These are phyloP conservation scores for Bacidia gigantensis DNA, from an alignment of 495 filamentous ascomycete genomes.

Conservation along the genomic window DNA sequence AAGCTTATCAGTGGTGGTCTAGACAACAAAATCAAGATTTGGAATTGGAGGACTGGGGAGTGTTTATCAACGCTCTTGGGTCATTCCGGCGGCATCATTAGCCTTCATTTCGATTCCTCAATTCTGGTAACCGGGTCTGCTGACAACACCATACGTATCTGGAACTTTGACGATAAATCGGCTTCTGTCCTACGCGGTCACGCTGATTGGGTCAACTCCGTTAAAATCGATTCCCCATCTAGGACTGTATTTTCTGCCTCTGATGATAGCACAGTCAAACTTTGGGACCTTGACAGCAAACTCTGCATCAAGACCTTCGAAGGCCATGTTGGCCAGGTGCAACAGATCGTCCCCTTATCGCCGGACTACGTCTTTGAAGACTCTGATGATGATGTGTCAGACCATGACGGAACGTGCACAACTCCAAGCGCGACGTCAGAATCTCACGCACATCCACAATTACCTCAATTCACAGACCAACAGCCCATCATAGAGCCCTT, in stretches of 20 bases:
- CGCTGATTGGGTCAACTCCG: constrained; percentile 86
- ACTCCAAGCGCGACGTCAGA: constrained; percentile 8
- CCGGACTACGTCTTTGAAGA: constrained; percentile 79
- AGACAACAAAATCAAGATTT: constrained; percentile 72
- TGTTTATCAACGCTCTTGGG: constrained; percentile 68
- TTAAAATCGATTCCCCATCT: constrained; percentile 65
- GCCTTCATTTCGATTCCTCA: constrained; percentile 69
- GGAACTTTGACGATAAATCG: constrained; percentile 77
- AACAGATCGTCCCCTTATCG: constrained; percentile 72
- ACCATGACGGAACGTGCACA: constrained; percentile 37
- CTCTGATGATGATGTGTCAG: constrained; percentile 31
- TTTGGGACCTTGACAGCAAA: constrained; percentile 87
- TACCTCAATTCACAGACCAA: constrained; percentile 20
- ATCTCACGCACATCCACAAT: constrained; percentile 10
- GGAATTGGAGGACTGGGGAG: constrained; percentile 92
- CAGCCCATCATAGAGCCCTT: constrained; percentile 32
- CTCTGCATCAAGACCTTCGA: constrained; percentile 66
- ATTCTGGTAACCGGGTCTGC: constrained; percentile 78
- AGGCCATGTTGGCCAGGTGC: constrained; percentile 92
- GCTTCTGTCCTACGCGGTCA: constrained; percentile 70
- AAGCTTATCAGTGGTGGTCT: constrained; percentile 78
- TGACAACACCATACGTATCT: constrained; percentile 82
- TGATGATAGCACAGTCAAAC: constrained; percentile 77
- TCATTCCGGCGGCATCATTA: constrained; percentile 69
- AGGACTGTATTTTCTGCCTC: constrained; percentile 83